These are phyloP conservation scores for Pleurotus tuoliensis DNA, from an alignment of 768 basidiomycete species.

Conservation along the genomic window DNA sequence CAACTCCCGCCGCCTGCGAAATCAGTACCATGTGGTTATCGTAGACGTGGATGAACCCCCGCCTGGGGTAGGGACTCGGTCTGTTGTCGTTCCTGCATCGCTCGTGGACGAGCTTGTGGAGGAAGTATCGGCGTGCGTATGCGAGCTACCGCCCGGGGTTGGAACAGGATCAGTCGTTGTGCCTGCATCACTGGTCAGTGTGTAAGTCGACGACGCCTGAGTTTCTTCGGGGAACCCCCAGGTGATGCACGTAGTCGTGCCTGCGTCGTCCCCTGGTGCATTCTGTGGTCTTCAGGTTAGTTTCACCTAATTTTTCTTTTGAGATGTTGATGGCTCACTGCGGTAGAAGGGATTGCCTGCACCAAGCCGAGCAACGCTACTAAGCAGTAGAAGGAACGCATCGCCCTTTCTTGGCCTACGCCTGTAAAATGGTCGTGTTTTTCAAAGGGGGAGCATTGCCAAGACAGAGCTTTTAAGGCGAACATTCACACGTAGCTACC, in stretches of 20 bases:
- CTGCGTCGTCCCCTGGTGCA: background rate
- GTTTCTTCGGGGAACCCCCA: background rate
- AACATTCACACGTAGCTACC: too few species aligned
- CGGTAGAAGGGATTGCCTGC: background rate
- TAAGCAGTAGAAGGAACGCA: background rate
- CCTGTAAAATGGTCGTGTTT: too few species aligned
- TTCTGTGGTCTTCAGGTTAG: too few species aligned
- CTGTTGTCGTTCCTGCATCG: conserved; percentile 3
- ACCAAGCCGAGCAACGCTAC: background rate
- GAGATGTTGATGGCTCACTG: background rate
- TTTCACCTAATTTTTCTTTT: too few species aligned
- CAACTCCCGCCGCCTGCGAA: too few species aligned
- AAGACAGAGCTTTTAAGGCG: too few species aligned
- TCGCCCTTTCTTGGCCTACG: too few species aligned
- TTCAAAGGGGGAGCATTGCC: too few species aligned
- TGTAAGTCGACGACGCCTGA: background rate
- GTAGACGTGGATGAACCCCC: background rate
- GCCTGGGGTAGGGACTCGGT: background rate
- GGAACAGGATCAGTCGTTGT: conserved; percentile 4
- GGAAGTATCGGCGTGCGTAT: background rate
- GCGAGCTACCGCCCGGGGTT: background rate
- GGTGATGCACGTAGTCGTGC: conserved; percentile 3
- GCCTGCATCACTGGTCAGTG: conserved; percentile 1
- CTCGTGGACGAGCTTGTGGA: background rate
- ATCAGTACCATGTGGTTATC: too few species aligned